Conservation (phyloP, 2,329 filamentous ascomycete genomes). For the Fusarium oxysporum region DNA sequence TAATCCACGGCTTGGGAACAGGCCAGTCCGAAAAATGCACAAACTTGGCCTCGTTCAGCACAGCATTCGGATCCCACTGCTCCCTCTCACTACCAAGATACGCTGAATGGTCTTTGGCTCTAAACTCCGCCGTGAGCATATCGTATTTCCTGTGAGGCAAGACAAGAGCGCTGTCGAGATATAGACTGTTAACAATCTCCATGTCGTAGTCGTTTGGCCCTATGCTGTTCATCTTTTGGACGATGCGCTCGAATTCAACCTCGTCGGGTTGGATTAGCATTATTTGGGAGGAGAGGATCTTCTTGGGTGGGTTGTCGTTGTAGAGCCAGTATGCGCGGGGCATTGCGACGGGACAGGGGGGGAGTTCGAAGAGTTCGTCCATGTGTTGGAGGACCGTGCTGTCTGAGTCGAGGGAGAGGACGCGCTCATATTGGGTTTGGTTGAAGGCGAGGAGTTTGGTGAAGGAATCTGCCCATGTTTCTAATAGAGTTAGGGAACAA, state of each 20-base stretch:
- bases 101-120: constrained; percentile 60
- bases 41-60: constrained; percentile 70
- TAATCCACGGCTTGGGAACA: constrained; percentile 68
- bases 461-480: constrained; percentile 72
- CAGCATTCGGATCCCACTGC: constrained; percentile 67
- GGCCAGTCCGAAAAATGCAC: constrained; percentile 81
- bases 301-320: constrained; percentile 51
- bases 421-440: constrained; percentile 67
- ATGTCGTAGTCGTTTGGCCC: constrained; percentile 67
- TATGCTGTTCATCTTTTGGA: constrained; percentile 45
- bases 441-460: constrained; percentile 78
- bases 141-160: constrained; percentile 74
- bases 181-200: constrained; percentile 74
- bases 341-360: constrained; percentile 71
- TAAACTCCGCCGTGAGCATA: constrained; percentile 72
- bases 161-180: constrained; percentile 67
- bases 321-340: constrained; percentile 79
- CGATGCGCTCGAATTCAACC: constrained; percentile 60
- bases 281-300: constrained; percentile 69
- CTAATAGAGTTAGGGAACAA: constrained; percentile 31
- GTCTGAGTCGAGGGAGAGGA: constrained; percentile 71
- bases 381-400: constrained; percentile 70
- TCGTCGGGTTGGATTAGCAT: constrained; percentile 69
- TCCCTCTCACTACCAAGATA: constrained; percentile 59
- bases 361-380: constrained; percentile 79